Conservation (phyloP, 495 filamentous ascomycete species). For the Penicillium cinerascens region DNA sequence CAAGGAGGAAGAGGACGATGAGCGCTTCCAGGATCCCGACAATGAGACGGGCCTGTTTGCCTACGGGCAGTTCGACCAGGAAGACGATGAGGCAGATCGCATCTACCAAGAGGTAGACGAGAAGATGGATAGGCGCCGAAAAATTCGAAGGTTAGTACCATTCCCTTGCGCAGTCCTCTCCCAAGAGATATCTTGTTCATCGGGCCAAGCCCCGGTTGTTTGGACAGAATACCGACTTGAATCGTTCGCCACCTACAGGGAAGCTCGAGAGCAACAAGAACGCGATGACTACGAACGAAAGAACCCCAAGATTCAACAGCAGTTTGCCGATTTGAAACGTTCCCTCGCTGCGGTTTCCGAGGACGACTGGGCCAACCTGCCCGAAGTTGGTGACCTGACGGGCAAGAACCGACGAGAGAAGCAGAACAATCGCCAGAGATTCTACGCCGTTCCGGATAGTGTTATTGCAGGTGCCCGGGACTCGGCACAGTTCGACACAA, state of each 20-base stretch:
- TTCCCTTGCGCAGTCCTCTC: constrained; percentile 21
- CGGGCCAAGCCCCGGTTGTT: constrained; percentile 50
- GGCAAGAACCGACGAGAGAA: constrained; percentile 85
- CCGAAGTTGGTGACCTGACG: constrained; percentile 94
- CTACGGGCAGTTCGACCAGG: constrained; percentile 87
- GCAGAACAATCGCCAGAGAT: constrained; percentile 75
- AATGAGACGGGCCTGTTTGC: constrained; percentile 96
- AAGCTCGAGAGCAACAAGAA: constrained; percentile 89
- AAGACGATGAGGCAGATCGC: constrained; percentile 94
- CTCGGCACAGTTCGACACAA: constrained; percentile 76
- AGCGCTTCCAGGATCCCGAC: constrained; percentile 91
- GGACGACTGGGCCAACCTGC: constrained; percentile 94
- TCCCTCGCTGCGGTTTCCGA: constrained; percentile 83
- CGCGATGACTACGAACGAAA: constrained; percentile 91
- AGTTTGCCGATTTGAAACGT: constrained; percentile 94
- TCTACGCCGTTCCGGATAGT: constrained; percentile 96
- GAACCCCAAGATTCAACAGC: constrained; percentile 97
- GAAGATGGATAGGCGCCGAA: constrained; percentile 87
- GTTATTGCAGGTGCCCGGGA: constrained; percentile 85
- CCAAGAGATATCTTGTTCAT: constrained; percentile 65
- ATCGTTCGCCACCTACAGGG: constrained; percentile 67
- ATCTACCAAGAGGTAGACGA: constrained; percentile 96
- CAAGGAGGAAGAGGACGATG: constrained; percentile 76
- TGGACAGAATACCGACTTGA: constrained; percentile 87
- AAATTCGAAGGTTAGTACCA: constrained; percentile 80